phyloP scores from a whole-genome alignment of 2,329 filamentous ascomycete species.

The Xylariaceae sp. region DNA sequence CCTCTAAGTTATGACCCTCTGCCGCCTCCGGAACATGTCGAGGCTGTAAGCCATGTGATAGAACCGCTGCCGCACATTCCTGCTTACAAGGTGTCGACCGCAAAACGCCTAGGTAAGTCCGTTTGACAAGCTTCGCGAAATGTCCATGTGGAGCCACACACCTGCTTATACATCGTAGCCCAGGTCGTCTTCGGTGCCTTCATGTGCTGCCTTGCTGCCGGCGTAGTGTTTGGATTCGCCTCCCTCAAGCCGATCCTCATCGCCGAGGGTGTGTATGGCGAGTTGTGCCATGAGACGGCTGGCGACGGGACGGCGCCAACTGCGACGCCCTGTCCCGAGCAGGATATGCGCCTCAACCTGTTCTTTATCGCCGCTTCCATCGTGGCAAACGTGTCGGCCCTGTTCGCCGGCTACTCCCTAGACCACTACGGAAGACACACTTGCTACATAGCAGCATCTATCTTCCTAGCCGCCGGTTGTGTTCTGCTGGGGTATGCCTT shows the following conservation, averaged over 20 bases:
- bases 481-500: conserved; percentile 55
- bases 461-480: conserved; percentile 52
- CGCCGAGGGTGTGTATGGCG: conserved; percentile 50
- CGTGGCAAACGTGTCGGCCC: conserved; percentile 60
- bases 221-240: conserved; percentile 60
- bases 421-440: conserved; percentile 61
- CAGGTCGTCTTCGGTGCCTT: conserved; percentile 59
- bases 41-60: conserved; percentile 21
- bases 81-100: conserved; percentile 29
- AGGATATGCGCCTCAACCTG: conserved; percentile 51
- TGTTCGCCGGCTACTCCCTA: conserved; percentile 61
- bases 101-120: conserved; percentile 27
- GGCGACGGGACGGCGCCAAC: conserved; percentile 29
- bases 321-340: conserved; percentile 47
- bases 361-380: conserved; percentile 68
- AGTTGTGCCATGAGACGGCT: conserved; percentile 45
- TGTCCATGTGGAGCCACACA: no score
- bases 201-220: conserved; percentile 62
- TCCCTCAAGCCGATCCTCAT: conserved; percentile 59
- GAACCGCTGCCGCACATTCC: conserved; percentile 26
- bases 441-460: conserved; percentile 55
- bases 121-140: no score
- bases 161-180: no score
- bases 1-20: conserved; percentile 29
- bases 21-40: conserved; percentile 23